Conservation (phyloP, 805 yeast species). For the Cephaloascus albidus region DNA sequence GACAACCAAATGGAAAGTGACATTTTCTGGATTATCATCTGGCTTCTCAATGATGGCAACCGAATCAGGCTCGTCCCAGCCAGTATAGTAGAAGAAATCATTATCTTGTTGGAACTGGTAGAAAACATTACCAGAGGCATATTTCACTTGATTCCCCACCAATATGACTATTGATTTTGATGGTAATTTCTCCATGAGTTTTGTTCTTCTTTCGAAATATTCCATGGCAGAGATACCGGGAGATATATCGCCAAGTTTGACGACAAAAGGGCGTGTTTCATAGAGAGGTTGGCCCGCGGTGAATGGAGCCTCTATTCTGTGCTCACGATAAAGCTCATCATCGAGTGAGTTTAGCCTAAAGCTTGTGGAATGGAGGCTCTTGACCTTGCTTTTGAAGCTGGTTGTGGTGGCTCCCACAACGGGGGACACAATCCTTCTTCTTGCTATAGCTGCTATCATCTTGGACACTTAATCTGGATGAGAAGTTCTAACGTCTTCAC, state of each 20-base stretch:
- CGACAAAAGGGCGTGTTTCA: constrained; percentile 74
- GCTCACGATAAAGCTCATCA: too few relatives aligned
- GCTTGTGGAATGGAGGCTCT: too few relatives aligned
- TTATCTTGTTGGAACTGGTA: constrained; percentile 90
- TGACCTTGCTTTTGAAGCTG: too few relatives aligned
- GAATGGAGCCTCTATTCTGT: constrained; percentile 10
- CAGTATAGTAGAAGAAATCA: constrained; percentile 78
- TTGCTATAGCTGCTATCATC: too few relatives aligned
- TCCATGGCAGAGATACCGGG: constrained; percentile 83
- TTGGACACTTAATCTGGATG: too few relatives aligned
- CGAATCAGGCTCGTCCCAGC: constrained; percentile 88
- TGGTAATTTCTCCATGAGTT: constrained; percentile 50
- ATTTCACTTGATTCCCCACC: constrained; percentile 64
- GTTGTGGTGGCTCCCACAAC: too few relatives aligned
- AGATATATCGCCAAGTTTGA: constrained; percentile 72
- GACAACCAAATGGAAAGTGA: constrained; percentile 69
- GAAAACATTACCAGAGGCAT: constrained; percentile 85
- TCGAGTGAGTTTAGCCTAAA: too few relatives aligned
- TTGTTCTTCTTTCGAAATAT: constrained; percentile 61
- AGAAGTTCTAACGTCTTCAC: too few relatives aligned
- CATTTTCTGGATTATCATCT: constrained; percentile 38
- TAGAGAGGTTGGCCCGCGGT: constrained; percentile 78
- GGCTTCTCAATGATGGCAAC: constrained; percentile 59
- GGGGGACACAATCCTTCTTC: too few relatives aligned
- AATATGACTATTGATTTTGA: constrained; percentile 61